Conservation (phyloP, 2,329 filamentous ascomycete genomes). For the Mycosphaerella sp. region DNA sequence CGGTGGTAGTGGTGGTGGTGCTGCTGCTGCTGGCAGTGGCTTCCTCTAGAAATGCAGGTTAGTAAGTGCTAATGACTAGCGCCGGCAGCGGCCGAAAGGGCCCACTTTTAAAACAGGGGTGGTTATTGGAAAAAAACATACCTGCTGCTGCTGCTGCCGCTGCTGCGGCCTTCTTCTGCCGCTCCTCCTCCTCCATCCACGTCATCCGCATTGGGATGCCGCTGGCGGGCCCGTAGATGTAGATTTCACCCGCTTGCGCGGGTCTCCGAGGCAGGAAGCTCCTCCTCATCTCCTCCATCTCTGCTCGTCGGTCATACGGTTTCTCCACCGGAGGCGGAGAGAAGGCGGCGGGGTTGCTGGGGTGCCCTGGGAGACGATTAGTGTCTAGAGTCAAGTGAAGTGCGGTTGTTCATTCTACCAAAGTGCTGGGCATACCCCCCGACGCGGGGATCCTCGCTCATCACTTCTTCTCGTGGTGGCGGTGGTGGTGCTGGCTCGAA, state of each 20-base stretch:
- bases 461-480: not conserved
- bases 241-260: not conserved
- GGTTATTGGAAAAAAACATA: not conserved
- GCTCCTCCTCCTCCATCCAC: not conserved
- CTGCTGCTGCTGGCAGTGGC: not conserved
- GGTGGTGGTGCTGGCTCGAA: not conserved
- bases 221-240: conserved; percentile 2
- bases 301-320: not conserved
- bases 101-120: not conserved
- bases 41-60: not conserved
- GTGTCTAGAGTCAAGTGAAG: not conserved
- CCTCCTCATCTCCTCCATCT: conserved; percentile 1
- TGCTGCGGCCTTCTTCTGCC: not conserved
- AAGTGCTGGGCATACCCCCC: conserved; percentile 13
- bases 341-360: conserved; percentile 2
- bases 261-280: not conserved
- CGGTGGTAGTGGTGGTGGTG: not conserved
- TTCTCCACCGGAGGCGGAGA: not conserved
- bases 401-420: conserved; percentile 9
- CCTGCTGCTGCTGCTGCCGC: not conserved
- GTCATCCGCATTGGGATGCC: not conserved
- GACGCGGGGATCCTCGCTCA: conserved; percentile 17
- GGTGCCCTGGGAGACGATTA: not conserved
- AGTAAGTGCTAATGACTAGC: not conserved
- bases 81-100: too few species aligned